A percentile compares a stretch with the other conserved stretches of the same genome.
phyloP scores from a whole-genome alignment of 1,139 yeast species.

The Zygosaccharomyces sapae region DNA sequence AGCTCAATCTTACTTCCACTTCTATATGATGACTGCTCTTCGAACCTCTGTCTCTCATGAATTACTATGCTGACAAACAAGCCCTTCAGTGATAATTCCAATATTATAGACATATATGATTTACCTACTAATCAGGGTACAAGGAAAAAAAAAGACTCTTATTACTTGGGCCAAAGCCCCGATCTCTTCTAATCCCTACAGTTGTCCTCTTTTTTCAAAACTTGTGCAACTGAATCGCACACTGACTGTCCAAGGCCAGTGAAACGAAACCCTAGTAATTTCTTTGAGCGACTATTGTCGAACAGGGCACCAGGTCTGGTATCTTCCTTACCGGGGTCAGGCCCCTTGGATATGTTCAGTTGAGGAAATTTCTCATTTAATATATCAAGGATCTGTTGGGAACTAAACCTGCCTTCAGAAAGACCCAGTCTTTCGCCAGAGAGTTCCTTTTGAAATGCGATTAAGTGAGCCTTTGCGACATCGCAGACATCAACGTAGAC shows the following conservation, averaged over 20 bases:
- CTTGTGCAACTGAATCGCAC: slow-evolving; percentile 44
- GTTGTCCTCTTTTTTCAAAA: slow-evolving; percentile 25
- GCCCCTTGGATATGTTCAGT: slow-evolving; percentile 21
- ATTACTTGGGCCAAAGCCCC: no score
- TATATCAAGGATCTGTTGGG: slow-evolving; percentile 33
- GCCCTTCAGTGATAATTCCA: no score
- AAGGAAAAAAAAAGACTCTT: no score
- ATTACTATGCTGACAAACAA: no score
- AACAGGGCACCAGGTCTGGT: not conserved
- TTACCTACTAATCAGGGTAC: no score
- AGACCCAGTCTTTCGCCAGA: slow-evolving; percentile 37
- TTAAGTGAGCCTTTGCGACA: slow-evolving; percentile 48
- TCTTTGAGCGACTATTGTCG: slow-evolving; percentile 24
- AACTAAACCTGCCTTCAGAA: slow-evolving; percentile 31
- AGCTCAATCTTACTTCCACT: no score
- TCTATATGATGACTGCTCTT: no score
- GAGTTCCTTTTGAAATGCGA: slow-evolving; percentile 37
- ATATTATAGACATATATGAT: no score
- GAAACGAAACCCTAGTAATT: slow-evolving; percentile 32
- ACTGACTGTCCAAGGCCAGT: slow-evolving; percentile 40
- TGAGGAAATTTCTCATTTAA: slow-evolving; percentile 37
- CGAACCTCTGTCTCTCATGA: no score
- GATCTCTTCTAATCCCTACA: no score
- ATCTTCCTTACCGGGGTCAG: slow-evolving; percentile 14
- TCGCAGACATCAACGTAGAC: slow-evolving; percentile 49